These are phyloP conservation scores for Phialophora macrospora DNA, from an alignment of 2,329 filamentous ascomycete genomes.

Conservation along the genomic window DNA sequence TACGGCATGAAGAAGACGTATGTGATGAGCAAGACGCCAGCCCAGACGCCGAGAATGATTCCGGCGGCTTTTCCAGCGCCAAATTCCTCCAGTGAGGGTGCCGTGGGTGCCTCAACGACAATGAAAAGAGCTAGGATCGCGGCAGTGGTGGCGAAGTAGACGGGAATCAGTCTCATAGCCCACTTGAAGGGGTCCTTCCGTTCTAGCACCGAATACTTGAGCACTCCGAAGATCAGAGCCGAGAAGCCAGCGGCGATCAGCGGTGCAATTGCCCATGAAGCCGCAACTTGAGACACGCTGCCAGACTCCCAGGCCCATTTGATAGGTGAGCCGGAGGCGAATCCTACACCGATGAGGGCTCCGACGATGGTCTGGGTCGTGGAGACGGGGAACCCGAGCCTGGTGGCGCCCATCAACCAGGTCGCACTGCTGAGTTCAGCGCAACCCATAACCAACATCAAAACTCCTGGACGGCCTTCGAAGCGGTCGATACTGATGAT, in stretches of 20 bases:
- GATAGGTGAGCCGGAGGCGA: constrained; percentile 44
- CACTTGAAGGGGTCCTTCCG: constrained; percentile 56
- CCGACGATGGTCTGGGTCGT: constrained; percentile 51
- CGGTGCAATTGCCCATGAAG: constrained; percentile 57
- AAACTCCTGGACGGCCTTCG: constrained; percentile 43
- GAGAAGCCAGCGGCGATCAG: constrained; percentile 55
- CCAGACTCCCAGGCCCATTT: constrained; percentile 52
- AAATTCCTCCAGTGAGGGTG: constrained; percentile 41
- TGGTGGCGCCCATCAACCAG: constrained; percentile 48
- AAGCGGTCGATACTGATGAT: constrained; percentile 51
- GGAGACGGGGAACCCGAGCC: constrained; percentile 48
- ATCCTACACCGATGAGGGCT: constrained; percentile 44
- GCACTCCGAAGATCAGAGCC: constrained; percentile 55
- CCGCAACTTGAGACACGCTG: constrained; percentile 55
- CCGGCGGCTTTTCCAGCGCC: constrained; percentile 41
- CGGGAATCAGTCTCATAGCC: constrained; percentile 55
- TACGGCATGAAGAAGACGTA: constrained; percentile 48
- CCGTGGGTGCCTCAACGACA: constrained; percentile 54
- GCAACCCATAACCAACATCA: constrained; percentile 50
- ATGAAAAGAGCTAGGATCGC: constrained; percentile 63
- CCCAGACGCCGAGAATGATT: constrained; percentile 45
- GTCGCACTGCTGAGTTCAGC: constrained; percentile 46
- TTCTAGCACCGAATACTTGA: constrained; percentile 58
- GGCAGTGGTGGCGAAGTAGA: constrained; percentile 57
- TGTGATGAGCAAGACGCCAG: constrained; percentile 42